A percentile compares a stretch with the other conserved stretches of the same genome.
phyloP scores from a whole-genome alignment of 225 moss, liverwort and hornwort genomes.

The Neckera pumila region DNA sequence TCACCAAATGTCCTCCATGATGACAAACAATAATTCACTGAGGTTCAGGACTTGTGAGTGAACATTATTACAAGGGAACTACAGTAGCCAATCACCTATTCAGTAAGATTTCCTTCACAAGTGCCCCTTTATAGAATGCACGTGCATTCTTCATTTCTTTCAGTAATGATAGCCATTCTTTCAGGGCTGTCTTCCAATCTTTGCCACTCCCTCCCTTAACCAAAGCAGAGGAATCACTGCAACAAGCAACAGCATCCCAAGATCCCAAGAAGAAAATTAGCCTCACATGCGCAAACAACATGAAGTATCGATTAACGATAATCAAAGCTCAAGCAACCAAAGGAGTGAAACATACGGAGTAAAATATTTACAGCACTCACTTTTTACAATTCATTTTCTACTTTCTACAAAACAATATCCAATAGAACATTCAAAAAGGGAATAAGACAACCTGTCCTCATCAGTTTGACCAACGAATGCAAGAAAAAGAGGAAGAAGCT shows the following conservation, averaged over 20 bases:
- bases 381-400: not conserved
- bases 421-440: not conserved
- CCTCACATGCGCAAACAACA: not conserved
- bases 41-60: not conserved
- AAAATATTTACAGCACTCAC: not conserved
- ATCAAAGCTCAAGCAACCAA: not conserved
- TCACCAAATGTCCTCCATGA: not conserved
- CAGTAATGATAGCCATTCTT: constrained; percentile 82
- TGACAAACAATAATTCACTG: not conserved
- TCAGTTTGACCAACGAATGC: constrained; percentile 60
- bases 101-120: constrained; percentile 62
- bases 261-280: not conserved
- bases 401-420: not conserved
- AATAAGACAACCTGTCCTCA: constrained; percentile 26
- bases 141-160: constrained; percentile 81
- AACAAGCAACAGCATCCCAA: not conserved
- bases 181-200: constrained; percentile 78
- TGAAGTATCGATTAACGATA: not conserved
- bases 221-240: constrained; percentile 24
- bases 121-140: constrained; percentile 56
- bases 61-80: not conserved
- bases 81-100: constrained; percentile 31
- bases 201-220: constrained; percentile 47
- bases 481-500: constrained; percentile 88
- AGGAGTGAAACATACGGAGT: not conserved